Base-by-base conservation (phyloP, 2,329 filamentous ascomycete species). In the Xylaria sp. region DNA sequence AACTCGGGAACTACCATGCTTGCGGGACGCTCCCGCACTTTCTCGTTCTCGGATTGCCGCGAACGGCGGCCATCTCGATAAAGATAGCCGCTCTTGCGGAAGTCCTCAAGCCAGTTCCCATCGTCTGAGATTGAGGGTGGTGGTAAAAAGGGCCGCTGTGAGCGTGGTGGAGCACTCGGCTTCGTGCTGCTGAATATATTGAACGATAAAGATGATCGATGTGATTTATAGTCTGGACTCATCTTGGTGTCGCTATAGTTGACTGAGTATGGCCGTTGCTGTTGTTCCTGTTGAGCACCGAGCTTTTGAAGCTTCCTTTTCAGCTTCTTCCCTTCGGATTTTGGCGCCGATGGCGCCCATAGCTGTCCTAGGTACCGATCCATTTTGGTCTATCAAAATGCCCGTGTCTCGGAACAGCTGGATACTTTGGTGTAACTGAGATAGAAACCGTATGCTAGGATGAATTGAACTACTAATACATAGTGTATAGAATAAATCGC, bases 281-380 rank as follows among this genome's bases (percentile, higher is more conserved):
- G 74, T 36, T 69, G 69, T 13, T 71, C 71, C 51, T 72, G 72
- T 59, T 72, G 73, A 28, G 63, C 63, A 59, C 73, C 71, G 63
- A 76, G 72, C 62, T 79, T 79, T 60, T 78, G 77, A 36, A 76
- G 71, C 66, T 76, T 79, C 61, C 74, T 72, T 67, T 77, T 73
- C 61, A 77, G 71, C 64, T 74, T 78, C 67, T 76, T 78, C 58
- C 75, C 71, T 23, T 78, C 75, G 11, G 74, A 68, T 64, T 75
- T 77, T 10, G 65, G 54, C 46, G 70, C 67, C 26, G 73, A 72
- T 48, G 70, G 68, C 42, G 67, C 26, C 70, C 68, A 67, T 44
- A 75, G 72, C 13, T 73, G 67, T 57, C 69, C 70, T 42, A 74
- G 71, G 48, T 76, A 72, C 61, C 75, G 75, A 46, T 76, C 75